phyloP scores from a whole-genome alignment of 2,329 filamentous ascomycete species.

The Byssothecium circinans region DNA sequence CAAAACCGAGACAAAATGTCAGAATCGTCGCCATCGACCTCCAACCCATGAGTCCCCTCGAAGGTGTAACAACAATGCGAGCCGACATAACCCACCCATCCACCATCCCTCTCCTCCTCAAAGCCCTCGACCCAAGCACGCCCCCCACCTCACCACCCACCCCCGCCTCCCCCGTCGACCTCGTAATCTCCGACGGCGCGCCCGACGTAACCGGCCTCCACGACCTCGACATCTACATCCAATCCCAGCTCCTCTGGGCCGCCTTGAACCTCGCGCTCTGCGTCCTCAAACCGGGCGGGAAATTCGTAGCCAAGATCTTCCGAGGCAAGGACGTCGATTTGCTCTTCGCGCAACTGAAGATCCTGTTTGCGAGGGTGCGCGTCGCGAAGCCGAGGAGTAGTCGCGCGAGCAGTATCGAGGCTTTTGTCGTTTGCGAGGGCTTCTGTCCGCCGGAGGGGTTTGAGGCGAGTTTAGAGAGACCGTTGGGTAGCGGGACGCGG shows the following conservation, averaged over 20 bases:
- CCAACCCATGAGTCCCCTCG: slow-evolving; percentile 91
- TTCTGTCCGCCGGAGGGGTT: slow-evolving; percentile 80
- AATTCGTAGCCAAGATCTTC: slow-evolving; percentile 98
- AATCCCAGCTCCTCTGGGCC: slow-evolving; percentile 91
- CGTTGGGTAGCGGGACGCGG: slow-evolving; percentile 66
- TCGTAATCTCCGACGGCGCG: slow-evolving; percentile 92
- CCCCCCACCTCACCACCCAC: slow-evolving; percentile 39
- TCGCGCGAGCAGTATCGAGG: slow-evolving; percentile 93
- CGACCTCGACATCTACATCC: slow-evolving; percentile 97
- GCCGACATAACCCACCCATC: slow-evolving; percentile 97
- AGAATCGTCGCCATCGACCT: slow-evolving; percentile 96
- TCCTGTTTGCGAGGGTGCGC: slow-evolving; percentile 83
- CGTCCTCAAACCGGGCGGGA: slow-evolving; percentile 87
- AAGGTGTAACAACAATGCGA: slow-evolving; percentile 87
- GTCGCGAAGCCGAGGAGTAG: slow-evolving; percentile 94
- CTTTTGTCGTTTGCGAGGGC: slow-evolving; percentile 92
- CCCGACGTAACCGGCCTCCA: slow-evolving; percentile 96
- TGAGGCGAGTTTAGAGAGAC: slow-evolving; percentile 72
- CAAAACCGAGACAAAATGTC: slow-evolving; percentile 66
- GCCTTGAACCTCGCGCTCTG: slow-evolving; percentile 92
- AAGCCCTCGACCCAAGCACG: slow-evolving; percentile 74
- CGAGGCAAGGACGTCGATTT: slow-evolving; percentile 92
- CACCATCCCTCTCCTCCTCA: slow-evolving; percentile 85
- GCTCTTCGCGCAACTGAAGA: slow-evolving; percentile 88
- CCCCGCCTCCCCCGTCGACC: slow-evolving; percentile 74